Evolutionary conservation across 345 rosid genomes (phyloP).

Genomic region (Brassica rapa): DNA sequence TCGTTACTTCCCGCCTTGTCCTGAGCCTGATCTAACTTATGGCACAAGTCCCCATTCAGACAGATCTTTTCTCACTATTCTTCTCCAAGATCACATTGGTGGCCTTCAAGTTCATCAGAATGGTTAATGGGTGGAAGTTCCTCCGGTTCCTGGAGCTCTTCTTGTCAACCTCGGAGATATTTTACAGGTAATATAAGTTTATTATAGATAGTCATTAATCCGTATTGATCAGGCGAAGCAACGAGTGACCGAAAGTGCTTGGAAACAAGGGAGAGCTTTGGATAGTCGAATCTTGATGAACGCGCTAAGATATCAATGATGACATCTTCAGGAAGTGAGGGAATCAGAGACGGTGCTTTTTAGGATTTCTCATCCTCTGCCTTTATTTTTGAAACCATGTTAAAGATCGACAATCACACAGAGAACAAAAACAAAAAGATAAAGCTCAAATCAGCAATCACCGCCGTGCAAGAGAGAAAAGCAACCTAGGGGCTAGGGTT

Average conservation of each 20-base stretch:
- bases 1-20: conserved; percentile 63
- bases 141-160: conserved; percentile 47
- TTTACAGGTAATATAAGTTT: conserved; percentile 42
- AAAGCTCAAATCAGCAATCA: no score
- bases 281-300: neutral
- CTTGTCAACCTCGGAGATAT: conserved; percentile 60
- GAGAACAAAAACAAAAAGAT: no score
- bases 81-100: conserved; percentile 59
- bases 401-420: neutral
- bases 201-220: no score
- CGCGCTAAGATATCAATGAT: neutral
- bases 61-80: conserved; percentile 52
- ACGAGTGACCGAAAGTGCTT: neutral
- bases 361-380: neutral
- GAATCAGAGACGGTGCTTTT: neutral
- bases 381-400: neutral
- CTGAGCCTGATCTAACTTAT: conserved; percentile 52
- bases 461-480: no score
- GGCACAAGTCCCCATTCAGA: conserved; percentile 53
- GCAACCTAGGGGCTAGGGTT: no score
- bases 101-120: conserved; percentile 57
- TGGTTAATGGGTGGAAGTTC: conserved; percentile 50
- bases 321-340: neutral
- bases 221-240: neutral
- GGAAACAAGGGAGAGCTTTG: neutral